Evolutionary conservation across 306 rosid species (phyloP), one percentile per base, ranked within the genome.

Genomic region (Vicia villosa): DNA sequence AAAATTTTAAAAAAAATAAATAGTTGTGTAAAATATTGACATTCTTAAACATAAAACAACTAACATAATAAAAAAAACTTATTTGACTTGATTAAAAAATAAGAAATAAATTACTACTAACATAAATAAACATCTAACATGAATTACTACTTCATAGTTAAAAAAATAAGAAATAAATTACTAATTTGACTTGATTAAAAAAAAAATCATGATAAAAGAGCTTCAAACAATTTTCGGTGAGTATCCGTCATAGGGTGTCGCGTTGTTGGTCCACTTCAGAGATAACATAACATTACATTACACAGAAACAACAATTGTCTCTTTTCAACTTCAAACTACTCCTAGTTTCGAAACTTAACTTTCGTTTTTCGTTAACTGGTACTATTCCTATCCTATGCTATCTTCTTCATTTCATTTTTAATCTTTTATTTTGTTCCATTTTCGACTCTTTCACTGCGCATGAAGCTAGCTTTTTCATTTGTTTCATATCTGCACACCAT

Each of bases 291-390:
- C 38, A 34, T 28, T 4, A 52, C 47, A 49, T 47, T 47, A 54
- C 64, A 28, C 5, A 47, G 40, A 57, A 12, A 62, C 67, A 37
- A 61, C 30, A 61, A 19, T 19, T 38, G 16, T 62, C 68, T 38
- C 49, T 38, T 8, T 37, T 38, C 32, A 5, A 38, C 16, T 37
- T 40, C 16, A 17, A 61, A 15, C 21, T 15, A 8, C 66, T 19
- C 6, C 19, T 20, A 30, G 8, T 42, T 73, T 66, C 52, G 43
- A 34, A 72, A n/a, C 41, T 54, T 21, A 4, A 30, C 75, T 43
- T 73, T 54, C 21, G 22, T n/a, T 67, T 51, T 55, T 43, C 26
- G 10, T 51, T 61, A 2, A 13, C 63, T 22, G 72, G 83, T 79
- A 79, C 38, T 34, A 34, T 7, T 34, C 13, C 8, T 0, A 22